phyloP scores from a whole-genome alignment of 169 alveolate species.

The Prorocentrum cordatum region DNA sequence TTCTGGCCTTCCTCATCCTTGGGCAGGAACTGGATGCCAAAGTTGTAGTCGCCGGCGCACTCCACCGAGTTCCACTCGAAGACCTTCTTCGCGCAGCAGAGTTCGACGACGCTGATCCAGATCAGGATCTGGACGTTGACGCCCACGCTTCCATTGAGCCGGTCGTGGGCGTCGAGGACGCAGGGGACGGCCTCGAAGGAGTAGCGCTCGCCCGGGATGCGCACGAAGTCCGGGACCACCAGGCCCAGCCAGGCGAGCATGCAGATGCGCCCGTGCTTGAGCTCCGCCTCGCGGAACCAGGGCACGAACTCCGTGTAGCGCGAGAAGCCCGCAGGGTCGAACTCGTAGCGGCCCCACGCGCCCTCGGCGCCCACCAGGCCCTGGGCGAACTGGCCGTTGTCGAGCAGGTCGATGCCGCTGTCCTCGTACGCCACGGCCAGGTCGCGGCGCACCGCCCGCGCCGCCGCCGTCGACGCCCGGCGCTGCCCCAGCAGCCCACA shows the following conservation, averaged over 20 bases:
- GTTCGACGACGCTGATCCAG: slow-evolving; percentile 42
- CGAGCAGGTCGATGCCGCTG: slow-evolving; percentile 46
- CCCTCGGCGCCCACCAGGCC: slow-evolving; percentile 52
- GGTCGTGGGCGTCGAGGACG: slow-evolving; percentile 50
- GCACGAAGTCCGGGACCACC: slow-evolving; percentile 62
- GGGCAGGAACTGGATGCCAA: slow-evolving; percentile 22
- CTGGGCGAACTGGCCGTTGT: slow-evolving; percentile 43
- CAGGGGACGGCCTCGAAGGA: slow-evolving; percentile 62
- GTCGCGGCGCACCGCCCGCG: slow-evolving; percentile 52
- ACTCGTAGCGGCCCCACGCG: slow-evolving; percentile 65
- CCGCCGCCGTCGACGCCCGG: too few relatives aligned
- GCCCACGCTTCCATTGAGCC: slow-evolving; percentile 18
- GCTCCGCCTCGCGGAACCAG: slow-evolving; percentile 56
- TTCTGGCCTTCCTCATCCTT: slow-evolving; percentile 62
- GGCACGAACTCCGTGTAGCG: slow-evolving; percentile 56
- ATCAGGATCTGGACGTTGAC: slow-evolving; percentile 33
- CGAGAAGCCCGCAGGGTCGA: slow-evolving; percentile 45
- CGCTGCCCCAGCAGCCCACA: too few relatives aligned
- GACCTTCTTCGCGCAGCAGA: slow-evolving; percentile 65
- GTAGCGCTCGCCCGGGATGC: slow-evolving; percentile 54
- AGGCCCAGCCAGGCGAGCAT: slow-evolving; percentile 65
- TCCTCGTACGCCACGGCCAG: slow-evolving; percentile 66
- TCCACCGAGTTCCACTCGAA: slow-evolving; percentile 56
- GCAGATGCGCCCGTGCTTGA: slow-evolving; percentile 64
- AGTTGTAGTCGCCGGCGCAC: slow-evolving; percentile 49